Percentiles rank a stretch among this genome's conserved stretches.
Conservation (phyloP, 2,329 filamentous ascomycete genomes). For the Hawksworthiomyces lignivorus region DNA sequence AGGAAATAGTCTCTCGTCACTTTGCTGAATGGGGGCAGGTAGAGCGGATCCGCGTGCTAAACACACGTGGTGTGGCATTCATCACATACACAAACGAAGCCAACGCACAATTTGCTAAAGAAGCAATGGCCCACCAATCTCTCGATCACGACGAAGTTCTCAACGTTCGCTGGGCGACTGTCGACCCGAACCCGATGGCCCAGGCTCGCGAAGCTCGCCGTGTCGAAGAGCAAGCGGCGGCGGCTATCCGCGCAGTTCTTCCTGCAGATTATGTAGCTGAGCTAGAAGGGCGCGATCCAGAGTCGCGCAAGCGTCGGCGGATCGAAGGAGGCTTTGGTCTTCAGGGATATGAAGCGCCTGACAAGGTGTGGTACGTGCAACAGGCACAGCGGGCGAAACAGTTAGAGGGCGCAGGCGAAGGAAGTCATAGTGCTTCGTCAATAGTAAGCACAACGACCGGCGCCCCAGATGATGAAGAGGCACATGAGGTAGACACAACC, state of each 20-base stretch:
- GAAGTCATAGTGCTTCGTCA: too few species aligned
- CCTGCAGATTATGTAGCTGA: conserved; percentile 88
- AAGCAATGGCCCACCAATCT: conserved; percentile 91
- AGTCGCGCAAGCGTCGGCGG: conserved; percentile 79
- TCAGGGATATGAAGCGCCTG: conserved; percentile 86
- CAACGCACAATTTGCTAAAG: conserved; percentile 84
- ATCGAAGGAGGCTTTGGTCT: conserved; percentile 84
- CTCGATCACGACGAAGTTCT: conserved; percentile 87
- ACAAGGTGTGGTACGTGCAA: conserved; percentile 89
- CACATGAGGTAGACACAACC: too few species aligned
- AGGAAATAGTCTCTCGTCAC: conserved; percentile 89
- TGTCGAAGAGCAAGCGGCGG: conserved; percentile 93
- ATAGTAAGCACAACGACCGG: too few species aligned
- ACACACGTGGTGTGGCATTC: conserved; percentile 83
- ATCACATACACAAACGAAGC: conserved; percentile 90
- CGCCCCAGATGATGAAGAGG: too few species aligned
- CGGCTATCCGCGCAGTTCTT: conserved; percentile 80
- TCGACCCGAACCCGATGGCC: conserved; percentile 90
- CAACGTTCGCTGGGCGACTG: conserved; percentile 95
- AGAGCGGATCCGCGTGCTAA: conserved; percentile 81
- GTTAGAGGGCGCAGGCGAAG: too few species aligned
- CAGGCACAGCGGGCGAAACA: conserved; percentile 52
- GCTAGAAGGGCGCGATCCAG: conserved; percentile 83
- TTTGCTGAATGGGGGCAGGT: conserved; percentile 96
- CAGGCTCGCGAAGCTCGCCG: conserved; percentile 82